Conservation (phyloP, 164 flowering plant species). For the Vitis rotundifolia region DNA sequence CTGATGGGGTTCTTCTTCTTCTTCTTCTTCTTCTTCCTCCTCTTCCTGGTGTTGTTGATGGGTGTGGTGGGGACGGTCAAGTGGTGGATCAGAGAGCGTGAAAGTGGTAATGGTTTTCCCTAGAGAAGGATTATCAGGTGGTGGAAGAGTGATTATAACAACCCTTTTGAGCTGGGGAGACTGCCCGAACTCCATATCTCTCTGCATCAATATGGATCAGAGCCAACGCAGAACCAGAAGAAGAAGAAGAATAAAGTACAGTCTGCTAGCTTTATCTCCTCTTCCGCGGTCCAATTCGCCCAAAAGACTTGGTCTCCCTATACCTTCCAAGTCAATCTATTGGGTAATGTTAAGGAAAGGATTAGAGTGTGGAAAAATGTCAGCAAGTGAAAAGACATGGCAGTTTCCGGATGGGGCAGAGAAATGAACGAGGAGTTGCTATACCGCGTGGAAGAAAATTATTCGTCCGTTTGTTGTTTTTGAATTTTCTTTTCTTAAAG, state of each 20-base stretch:
- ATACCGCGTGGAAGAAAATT: too few relatives aligned
- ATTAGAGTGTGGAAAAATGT: too few relatives aligned
- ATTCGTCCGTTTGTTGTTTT: too few relatives aligned
- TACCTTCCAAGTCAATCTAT: too few relatives aligned
- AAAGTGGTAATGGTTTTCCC: slow-evolving; percentile 79
- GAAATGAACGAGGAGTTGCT: too few relatives aligned
- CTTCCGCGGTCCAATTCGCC: too few relatives aligned
- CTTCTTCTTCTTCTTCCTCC: background rate
- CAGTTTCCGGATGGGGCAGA: too few relatives aligned
- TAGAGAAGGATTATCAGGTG: slow-evolving; percentile 61
- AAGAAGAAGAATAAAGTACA: background rate
- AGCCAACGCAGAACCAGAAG: background rate
- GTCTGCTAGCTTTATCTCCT: too few relatives aligned
- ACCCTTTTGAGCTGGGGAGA: slow-evolving; percentile 41
- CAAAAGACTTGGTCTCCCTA: too few relatives aligned
- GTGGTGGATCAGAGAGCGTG: slow-evolving; percentile 37
- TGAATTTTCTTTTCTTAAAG: too few relatives aligned
- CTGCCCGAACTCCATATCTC: slow-evolving; percentile 21
- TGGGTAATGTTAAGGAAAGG: too few relatives aligned
- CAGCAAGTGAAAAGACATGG: too few relatives aligned
- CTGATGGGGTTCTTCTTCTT: background rate
- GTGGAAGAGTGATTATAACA: slow-evolving; percentile 78
- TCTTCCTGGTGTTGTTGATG: slow-evolving; percentile 8
- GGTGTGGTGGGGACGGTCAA: slow-evolving; percentile 7
- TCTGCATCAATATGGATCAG: background rate